Base-by-base conservation (phyloP, 176 grass and related monocot species). In the Triticum timopheevii region DNA sequence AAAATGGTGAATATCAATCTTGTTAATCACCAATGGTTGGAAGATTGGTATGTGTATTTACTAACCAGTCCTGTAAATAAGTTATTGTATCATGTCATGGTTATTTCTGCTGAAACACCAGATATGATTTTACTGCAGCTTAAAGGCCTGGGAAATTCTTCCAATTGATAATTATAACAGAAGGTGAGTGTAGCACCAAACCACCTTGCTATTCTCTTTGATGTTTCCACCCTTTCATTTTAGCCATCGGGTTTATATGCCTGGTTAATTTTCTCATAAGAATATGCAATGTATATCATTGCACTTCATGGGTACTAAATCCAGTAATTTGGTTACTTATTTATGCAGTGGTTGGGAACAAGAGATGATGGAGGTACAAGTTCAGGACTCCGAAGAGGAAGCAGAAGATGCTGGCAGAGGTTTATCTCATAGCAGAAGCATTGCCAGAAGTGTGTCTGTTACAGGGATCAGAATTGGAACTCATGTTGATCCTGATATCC, bases 1-100 rank as follows among this genome's bases (percentile, higher is more conserved):
- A 93, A 93, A 86, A 92, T 66, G 66, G 83, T 93, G 86, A 90
- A 92, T 59, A 92, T 98, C 83, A 95, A 98, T 79, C 89, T 93
- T 84, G 89, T 98, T 61, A 95, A 95, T 90, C 91, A 95, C 74
- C 40, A 47, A 36, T 98, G 95, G 95, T 84, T 98, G 81, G 95
- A 98, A 87, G 93, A 87, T 49, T 95, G 95, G 95, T 98, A 93
- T 10, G 74, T 77, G 16, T 77, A 77, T 77, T 56, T 77, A 22
- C 52, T 77, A 77, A 77, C 74, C 27, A 77, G 16, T 77, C 49
- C 34, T 56, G 47, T 77, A 54, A 52, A 77, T 23, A 36, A 28
- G 50, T 34, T 17, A 5, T 19, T 2, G 4, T 76, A 19, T 56
- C 74, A 22, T 77, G 25, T 56, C 74, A 77, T 77, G 16, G 16